These are phyloP conservation scores for Pseudopyricularia cyperi DNA, from an alignment of 2,329 filamentous ascomycete genomes.

Conservation along the genomic window DNA sequence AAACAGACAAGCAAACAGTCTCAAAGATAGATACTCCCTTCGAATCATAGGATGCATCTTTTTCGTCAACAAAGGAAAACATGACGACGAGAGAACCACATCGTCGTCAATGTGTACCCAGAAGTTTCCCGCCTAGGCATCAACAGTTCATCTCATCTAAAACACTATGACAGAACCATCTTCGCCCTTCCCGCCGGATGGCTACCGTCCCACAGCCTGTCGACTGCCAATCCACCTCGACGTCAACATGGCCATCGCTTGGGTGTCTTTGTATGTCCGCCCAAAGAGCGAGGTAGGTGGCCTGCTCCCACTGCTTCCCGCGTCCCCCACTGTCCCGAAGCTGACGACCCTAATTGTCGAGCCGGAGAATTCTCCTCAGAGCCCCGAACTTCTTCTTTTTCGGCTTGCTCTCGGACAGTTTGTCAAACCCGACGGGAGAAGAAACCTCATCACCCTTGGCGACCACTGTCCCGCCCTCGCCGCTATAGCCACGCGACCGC, in stretches of 20 bases:
- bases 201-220: background rate
- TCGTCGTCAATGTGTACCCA: background rate
- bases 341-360: slow-evolving; percentile 21
- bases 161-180: background rate
- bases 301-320: background rate
- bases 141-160: background rate
- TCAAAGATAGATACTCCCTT: no score
- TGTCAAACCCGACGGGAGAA: slow-evolving; percentile 7
- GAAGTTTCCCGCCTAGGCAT: background rate
- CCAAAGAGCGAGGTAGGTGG: background rate
- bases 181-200: background rate
- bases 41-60: no score
- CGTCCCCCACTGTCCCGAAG: no score
- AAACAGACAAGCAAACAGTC: background rate
- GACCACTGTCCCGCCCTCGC: background rate
- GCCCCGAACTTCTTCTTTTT: slow-evolving; percentile 56
- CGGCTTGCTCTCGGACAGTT: slow-evolving; percentile 5
- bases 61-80: background rate
- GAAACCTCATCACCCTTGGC: background rate
- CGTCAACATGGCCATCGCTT: background rate
- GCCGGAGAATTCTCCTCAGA: slow-evolving; percentile 51
- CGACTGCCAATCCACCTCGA: background rate
- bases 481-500: slow-evolving; percentile 4
- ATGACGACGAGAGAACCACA: background rate
- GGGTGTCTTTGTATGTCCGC: background rate